Evolutionary conservation across 176 grass and related monocot genomes (phyloP).

Genomic region (Lolium multiflorum): DNA sequence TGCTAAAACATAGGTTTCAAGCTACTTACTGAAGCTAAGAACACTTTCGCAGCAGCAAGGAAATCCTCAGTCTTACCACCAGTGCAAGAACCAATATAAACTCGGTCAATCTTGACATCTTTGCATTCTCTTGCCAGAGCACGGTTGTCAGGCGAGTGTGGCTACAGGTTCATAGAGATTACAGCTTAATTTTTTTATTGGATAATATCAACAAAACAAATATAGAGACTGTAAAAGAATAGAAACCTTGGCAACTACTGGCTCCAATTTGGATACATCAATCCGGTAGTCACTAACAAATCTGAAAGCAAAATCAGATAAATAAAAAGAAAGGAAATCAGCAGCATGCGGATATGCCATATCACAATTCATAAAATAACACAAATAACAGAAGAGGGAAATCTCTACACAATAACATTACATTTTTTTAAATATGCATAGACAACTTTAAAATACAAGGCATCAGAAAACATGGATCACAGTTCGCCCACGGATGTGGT

Average conservation of each 20-base stretch:
- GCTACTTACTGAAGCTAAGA: slow-evolving; percentile 83
- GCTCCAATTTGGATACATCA: slow-evolving; percentile 94
- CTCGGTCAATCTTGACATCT: slow-evolving; percentile 90
- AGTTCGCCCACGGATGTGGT: background rate
- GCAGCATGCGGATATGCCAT: background rate
- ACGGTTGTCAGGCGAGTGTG: slow-evolving; percentile 96
- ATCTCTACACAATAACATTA: background rate
- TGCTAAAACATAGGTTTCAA: slow-evolving; percentile 40
- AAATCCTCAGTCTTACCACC: slow-evolving; percentile 97
- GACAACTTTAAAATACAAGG: background rate
- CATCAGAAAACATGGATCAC: background rate
- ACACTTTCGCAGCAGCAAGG: slow-evolving; percentile 86
- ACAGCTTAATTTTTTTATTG: background rate
- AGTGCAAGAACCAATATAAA: slow-evolving; percentile 98
- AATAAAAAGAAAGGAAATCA: slow-evolving; percentile 35
- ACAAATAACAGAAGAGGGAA: background rate
- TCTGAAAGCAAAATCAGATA: slow-evolving; percentile 48
- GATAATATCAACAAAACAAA: slow-evolving; percentile 20
- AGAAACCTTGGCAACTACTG: slow-evolving; percentile 90
- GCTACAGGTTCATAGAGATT: slow-evolving; percentile 53
- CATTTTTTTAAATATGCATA: slow-evolving; percentile 19
- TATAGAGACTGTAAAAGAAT: background rate
- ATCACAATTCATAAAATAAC: slow-evolving; percentile 18
- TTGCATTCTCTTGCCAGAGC: slow-evolving; percentile 97
- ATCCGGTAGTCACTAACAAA: slow-evolving; percentile 86